Conservation (phyloP, 345 rosid genomes). For the Sisymbrium altissimum region DNA sequence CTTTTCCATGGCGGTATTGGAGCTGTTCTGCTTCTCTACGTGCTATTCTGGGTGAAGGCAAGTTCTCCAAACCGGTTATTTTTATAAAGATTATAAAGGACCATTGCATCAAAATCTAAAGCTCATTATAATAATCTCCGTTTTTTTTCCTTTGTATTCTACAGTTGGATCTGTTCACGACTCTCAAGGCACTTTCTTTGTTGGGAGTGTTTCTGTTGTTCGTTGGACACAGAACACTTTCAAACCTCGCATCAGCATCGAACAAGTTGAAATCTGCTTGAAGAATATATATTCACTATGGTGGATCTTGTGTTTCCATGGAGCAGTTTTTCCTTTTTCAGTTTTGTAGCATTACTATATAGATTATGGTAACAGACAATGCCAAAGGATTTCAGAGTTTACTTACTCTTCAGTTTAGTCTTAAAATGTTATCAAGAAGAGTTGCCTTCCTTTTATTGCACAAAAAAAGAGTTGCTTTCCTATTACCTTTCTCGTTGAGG, state of each 20-base stretch:
- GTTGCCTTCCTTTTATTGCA: background rate
- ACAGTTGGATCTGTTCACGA: slow-evolving; percentile 93
- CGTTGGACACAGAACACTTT: slow-evolving; percentile 83
- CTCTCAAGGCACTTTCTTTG: slow-evolving; percentile 69
- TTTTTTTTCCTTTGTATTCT: background rate
- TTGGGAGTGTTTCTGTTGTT: slow-evolving; percentile 80
- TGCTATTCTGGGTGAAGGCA: slow-evolving; percentile 95
- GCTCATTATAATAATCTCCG: background rate
- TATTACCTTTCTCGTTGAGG: too few species aligned
- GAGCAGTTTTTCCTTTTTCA: background rate
- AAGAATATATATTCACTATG: slow-evolving; percentile 11
- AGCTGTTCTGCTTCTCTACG: slow-evolving; percentile 78
- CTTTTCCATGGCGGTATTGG: slow-evolving; percentile 89
- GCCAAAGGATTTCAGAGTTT: background rate
- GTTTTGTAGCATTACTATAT: slow-evolving; percentile 34
- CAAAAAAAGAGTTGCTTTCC: background rate
- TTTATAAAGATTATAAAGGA: background rate
- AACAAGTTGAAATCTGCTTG: slow-evolving; percentile 80
- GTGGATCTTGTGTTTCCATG: slow-evolving; percentile 4
- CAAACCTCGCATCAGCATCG: slow-evolving; percentile 72
- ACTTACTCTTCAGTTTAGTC: slow-evolving; percentile 22
- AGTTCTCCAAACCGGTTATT: slow-evolving; percentile 5
- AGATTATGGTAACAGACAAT: slow-evolving; percentile 23
- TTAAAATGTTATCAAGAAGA: background rate
- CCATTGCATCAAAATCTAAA: background rate